These are phyloP conservation scores for Ambrosiella beaveri DNA, from an alignment of 2,329 filamentous ascomycete genomes.

Conservation along the genomic window DNA sequence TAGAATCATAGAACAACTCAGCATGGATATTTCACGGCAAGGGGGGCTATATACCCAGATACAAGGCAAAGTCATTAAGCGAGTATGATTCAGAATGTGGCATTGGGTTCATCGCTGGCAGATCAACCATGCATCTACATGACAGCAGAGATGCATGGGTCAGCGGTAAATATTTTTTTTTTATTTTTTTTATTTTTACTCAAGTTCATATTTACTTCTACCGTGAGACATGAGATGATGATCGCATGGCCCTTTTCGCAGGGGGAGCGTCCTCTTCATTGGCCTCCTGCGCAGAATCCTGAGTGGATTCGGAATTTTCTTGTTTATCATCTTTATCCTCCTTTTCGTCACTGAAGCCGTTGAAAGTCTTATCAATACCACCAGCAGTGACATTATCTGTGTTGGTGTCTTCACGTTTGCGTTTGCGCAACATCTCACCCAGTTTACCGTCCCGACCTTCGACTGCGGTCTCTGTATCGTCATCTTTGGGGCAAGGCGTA, in stretches of 20 bases:
- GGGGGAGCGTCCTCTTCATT: slow-evolving; percentile 7
- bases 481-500: slow-evolving; percentile 50
- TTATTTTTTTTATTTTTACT: neutral
- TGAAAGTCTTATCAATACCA: slow-evolving; percentile 25
- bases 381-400: slow-evolving; percentile 20
- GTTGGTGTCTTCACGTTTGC: slow-evolving; percentile 39
- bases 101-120: too few species aligned
- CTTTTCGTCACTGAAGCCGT: slow-evolving; percentile 28
- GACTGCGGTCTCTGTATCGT: slow-evolving; percentile 25
- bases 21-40: too few species aligned
- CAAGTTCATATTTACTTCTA: neutral
- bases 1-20: too few species aligned
- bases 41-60: too few species aligned
- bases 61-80: too few species aligned
- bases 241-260: slow-evolving; percentile 5
- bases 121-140: too few species aligned
- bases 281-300: neutral
- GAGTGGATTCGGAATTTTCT: slow-evolving; percentile 12
- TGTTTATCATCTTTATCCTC: slow-evolving; percentile 22
- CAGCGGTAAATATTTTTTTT: slow-evolving; percentile 1
- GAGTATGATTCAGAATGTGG: too few species aligned
- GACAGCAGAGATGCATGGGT: too few species aligned
- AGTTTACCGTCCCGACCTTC: slow-evolving; percentile 60
- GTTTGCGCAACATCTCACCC: slow-evolving; percentile 76
- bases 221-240: slow-evolving; percentile 3